Evolutionary conservation across 495 filamentous ascomycete genomes (phyloP).

Genomic region (Platismatia glauca): DNA sequence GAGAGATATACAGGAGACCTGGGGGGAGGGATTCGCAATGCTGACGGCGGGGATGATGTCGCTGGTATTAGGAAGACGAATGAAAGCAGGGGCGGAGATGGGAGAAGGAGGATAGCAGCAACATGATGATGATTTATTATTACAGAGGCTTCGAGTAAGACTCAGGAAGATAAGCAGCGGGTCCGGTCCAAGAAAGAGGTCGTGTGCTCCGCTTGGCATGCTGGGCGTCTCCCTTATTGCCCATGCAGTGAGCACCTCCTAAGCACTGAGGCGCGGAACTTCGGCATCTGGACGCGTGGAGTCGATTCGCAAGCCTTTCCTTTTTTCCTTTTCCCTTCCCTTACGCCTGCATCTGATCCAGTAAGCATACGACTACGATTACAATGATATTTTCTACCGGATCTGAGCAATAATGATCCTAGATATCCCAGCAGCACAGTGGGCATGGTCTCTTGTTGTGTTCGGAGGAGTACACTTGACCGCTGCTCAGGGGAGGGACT

Average conservation of each 20-base stretch:
- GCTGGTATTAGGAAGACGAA: neutral
- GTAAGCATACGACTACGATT: too few relatives aligned
- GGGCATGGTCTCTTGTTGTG: too few relatives aligned
- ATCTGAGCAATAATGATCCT: too few relatives aligned
- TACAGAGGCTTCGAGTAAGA: too few relatives aligned
- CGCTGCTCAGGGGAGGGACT: too few relatives aligned
- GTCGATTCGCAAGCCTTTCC: too few relatives aligned
- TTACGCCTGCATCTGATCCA: too few relatives aligned
- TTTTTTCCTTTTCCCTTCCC: too few relatives aligned
- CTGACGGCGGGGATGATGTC: neutral
- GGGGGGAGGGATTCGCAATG: neutral
- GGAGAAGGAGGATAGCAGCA: neutral
- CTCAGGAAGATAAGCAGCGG: neutral
- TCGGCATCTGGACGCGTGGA: neutral
- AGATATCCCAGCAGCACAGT: too few relatives aligned
- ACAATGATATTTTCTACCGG: too few relatives aligned
- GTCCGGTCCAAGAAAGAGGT: slow-evolving; percentile 2
- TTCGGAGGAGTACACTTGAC: neutral
- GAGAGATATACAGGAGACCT: neutral
- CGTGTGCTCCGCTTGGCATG: slow-evolving; percentile 20
- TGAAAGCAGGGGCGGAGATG: neutral
- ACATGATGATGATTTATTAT: neutral
- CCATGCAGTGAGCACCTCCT: too few relatives aligned
- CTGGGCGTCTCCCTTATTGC: too few relatives aligned
- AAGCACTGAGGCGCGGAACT: neutral